Evolutionary conservation across 2,329 filamentous ascomycete genomes (phyloP), one percentile per base, ranked within the genome.

Genomic region (Aspergillus carbonarius): DNA sequence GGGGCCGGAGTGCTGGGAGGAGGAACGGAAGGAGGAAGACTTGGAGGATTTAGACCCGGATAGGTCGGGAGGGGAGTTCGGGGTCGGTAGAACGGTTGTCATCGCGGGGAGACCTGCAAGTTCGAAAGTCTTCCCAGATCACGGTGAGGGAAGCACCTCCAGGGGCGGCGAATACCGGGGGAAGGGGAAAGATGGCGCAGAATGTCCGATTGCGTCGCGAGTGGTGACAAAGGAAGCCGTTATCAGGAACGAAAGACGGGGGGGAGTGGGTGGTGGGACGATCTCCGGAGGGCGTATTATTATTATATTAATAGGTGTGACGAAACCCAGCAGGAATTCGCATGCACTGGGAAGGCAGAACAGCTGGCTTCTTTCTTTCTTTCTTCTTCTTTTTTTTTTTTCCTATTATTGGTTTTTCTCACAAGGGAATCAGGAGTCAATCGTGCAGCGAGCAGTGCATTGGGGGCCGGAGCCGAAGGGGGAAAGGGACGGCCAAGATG

Each of bases 21-120:
- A 88, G 37, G 92, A 96, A 67, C 88, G 89, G 69, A 93, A 90
- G 51, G 92, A 96, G 5, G 91, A 96, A 27, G 92, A 92, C 76
- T 95, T 96, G 64, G 91, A 96, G 62, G 91, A 95, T 76, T 93
- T 96, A 60, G 91, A 96, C 66, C 83, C 84, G 63, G 89, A 91
- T 78, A 96, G 86, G 69, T 91, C 90, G 61, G 89, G 89, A 59
- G 89, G 89, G 64, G 89, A 91, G 73, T 83, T 85, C 48, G 88
- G 87, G 60, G 76, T 79, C 57, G 77, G 80, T 56, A 78, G 70
- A 57, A 76, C 70, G 58, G 76, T 73, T 70, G 76, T 79, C 71
- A 75, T 78, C 61, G 73, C 74, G 72, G 37, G 27, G 12, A 18
- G 18, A 18, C 18, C 23, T 37, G 23, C 73, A 65, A 58, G 47